A percentile compares a stretch with the other conserved stretches of the same genome.
These are phyloP conservation scores for Seiridium unicorne DNA, from an alignment of 2,329 filamentous ascomycete species.

Conservation along the genomic window DNA sequence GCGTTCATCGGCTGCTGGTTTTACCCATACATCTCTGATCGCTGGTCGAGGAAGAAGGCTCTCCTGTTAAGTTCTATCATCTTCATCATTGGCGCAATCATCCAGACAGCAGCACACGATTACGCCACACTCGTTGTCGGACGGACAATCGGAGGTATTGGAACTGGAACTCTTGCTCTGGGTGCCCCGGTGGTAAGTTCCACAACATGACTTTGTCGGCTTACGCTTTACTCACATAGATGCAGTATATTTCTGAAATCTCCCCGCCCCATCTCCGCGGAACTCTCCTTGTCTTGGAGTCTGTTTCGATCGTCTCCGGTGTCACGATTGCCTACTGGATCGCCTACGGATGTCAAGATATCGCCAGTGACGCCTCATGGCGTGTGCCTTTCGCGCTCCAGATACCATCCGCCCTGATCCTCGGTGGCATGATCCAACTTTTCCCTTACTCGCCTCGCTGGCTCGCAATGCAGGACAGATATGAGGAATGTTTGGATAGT, in stretches of 20 bases:
- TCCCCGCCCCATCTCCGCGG: constrained; percentile 36
- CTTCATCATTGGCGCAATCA: constrained; percentile 41
- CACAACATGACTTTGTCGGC: background rate
- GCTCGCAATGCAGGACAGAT: constrained; percentile 36
- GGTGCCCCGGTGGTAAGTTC: constrained; percentile 16
- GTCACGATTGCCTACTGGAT: constrained; percentile 53
- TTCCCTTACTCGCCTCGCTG: constrained; percentile 45
- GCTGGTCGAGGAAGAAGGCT: constrained; percentile 40
- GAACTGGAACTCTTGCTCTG: constrained; percentile 24
- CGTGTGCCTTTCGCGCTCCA: constrained; percentile 46
- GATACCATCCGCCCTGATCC: constrained; percentile 35
- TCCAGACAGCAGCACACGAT: constrained; percentile 29
- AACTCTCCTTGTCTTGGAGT: constrained; percentile 45
- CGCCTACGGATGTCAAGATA: constrained; percentile 47
- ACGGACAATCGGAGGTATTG: constrained; percentile 26
- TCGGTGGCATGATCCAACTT: constrained; percentile 39
- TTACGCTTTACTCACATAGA: background rate
- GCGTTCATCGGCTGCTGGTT: constrained; percentile 34
- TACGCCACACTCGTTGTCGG: constrained; percentile 26
- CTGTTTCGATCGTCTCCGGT: constrained; percentile 49
- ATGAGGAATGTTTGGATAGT: constrained; percentile 35
- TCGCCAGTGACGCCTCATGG: constrained; percentile 39
- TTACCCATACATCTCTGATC: constrained; percentile 36
- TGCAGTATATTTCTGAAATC: constrained; percentile 30
- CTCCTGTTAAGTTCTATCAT: constrained; percentile 34